A percentile compares a stretch with the other conserved stretches of the same genome.
Conservation (phyloP, 1,139 yeast genomes). For the Candida tetrigidarum region DNA sequence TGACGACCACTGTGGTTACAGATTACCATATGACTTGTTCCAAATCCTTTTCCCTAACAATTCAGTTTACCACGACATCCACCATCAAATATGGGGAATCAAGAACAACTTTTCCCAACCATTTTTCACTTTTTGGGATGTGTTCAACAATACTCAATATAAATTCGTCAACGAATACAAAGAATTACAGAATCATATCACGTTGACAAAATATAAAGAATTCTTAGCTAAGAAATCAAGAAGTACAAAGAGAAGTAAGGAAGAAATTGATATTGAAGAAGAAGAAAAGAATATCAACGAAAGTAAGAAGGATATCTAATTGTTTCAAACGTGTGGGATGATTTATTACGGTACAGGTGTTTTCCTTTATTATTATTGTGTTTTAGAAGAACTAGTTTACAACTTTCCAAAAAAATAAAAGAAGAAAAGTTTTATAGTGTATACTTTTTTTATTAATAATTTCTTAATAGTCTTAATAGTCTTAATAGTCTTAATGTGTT, state of each 20-base stretch:
- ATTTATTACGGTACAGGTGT: no score
- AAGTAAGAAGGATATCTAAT: slow-evolving; percentile 15
- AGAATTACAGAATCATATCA: slow-evolving; percentile 58
- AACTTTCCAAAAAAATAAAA: no score
- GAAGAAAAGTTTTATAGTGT: slow-evolving; percentile 2
- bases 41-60: slow-evolving; percentile 92
- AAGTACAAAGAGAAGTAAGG: slow-evolving; percentile 14
- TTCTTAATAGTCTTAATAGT: no score
- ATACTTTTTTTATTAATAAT: background rate
- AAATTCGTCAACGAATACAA: slow-evolving; percentile 65
- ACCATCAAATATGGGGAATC: slow-evolving; percentile 95
- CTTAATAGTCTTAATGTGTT: background rate
- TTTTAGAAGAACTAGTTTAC: no score
- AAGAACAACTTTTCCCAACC: slow-evolving; percentile 97
- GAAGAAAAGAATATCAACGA: slow-evolving; percentile 12
- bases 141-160: slow-evolving; percentile 69
- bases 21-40: slow-evolving; percentile 88
- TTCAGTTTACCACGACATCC: slow-evolving; percentile 95
- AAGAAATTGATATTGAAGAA: slow-evolving; percentile 16
- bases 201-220: slow-evolving; percentile 63
- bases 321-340: no score
- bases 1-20: slow-evolving; percentile 97
- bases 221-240: slow-evolving; percentile 52
- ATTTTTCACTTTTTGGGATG: slow-evolving; percentile 94
- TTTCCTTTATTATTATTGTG: no score